Evolutionary conservation across 2,329 filamentous ascomycete genomes (phyloP).

Genomic region (Raffaelea arxii): DNA sequence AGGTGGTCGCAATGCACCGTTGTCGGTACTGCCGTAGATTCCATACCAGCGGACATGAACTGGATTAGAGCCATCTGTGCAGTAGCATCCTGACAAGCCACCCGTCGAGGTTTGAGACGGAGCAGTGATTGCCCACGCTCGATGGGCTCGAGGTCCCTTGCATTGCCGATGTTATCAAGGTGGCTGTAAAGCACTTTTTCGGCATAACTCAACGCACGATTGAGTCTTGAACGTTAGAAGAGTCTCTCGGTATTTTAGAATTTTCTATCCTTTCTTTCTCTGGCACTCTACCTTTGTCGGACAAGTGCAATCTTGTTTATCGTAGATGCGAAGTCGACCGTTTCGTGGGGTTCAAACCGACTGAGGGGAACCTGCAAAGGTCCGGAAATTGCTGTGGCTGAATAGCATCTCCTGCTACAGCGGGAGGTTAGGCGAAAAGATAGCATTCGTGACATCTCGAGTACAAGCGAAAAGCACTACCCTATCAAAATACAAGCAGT

Average conservation of each 20-base stretch:
- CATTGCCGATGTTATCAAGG: conserved; percentile 95
- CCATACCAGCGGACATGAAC: conserved; percentile 99
- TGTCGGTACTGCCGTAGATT: conserved; percentile 82
- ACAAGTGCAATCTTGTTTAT: conserved; percentile 92
- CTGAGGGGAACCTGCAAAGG: conserved; percentile 88
- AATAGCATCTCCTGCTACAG: too few species aligned
- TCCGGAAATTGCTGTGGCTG: too few species aligned
- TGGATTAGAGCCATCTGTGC: conserved; percentile 99
- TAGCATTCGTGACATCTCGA: too few species aligned
- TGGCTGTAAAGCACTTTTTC: conserved; percentile 99
- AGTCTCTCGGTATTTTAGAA: too few species aligned
- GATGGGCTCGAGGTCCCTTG: conserved; percentile 88
- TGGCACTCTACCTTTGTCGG: too few species aligned
- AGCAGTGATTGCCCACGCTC: conserved; percentile 93
- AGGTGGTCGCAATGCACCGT: conserved; percentile 99
- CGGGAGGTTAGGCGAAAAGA: too few species aligned
- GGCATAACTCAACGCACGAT: conserved; percentile 86
- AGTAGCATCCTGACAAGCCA: conserved; percentile 98
- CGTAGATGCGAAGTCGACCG: conserved; percentile 99
- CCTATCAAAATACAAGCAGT: too few species aligned
- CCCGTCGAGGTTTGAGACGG: conserved; percentile 91
- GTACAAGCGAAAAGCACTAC: too few species aligned
- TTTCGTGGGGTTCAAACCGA: conserved; percentile 91
- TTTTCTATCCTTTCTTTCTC: too few species aligned
- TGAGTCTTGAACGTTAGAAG: too few species aligned